These are phyloP conservation scores for Kuraishia piskuri DNA, from an alignment of 805 yeast species.

Conservation along the genomic window DNA sequence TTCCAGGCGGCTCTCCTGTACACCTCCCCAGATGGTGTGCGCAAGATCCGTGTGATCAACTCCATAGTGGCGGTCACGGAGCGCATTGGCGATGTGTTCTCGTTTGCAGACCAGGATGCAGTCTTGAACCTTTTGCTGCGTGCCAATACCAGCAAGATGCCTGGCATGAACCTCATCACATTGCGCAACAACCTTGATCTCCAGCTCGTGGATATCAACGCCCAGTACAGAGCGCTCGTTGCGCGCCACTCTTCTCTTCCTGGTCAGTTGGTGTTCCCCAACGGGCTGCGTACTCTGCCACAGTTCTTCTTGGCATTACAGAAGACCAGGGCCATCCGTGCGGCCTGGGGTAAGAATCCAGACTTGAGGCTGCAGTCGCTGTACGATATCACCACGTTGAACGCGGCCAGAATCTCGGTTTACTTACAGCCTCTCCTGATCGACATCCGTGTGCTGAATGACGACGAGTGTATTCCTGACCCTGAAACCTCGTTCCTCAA, in stretches of 20 bases:
- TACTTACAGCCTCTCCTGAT: conserved; percentile 76
- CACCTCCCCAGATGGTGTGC: conserved; percentile 65
- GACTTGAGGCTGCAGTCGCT: conserved; percentile 58
- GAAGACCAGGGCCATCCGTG: conserved; percentile 57
- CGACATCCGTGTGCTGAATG: conserved; percentile 58
- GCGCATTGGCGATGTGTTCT: conserved; percentile 62
- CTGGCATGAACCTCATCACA: conserved; percentile 26
- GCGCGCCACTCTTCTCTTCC: conserved; percentile 35
- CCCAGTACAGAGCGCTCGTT: conserved; percentile 45
- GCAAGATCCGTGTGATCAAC: conserved; percentile 85
- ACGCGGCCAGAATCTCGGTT: conserved; percentile 47
- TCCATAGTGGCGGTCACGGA: conserved; percentile 75
- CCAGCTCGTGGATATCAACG: conserved; percentile 46
- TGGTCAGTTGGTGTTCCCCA: conserved; percentile 73
- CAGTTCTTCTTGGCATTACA: conserved; percentile 59
- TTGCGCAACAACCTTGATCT: conserved; percentile 20
- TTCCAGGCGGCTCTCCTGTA: conserved; percentile 87
- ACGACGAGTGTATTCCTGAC: conserved; percentile 45
- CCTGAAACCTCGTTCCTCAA: conserved; percentile 31
- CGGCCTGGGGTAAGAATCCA: conserved; percentile 36
- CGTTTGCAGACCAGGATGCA: conserved; percentile 73
- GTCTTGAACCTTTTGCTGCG: conserved; percentile 44
- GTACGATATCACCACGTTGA: conserved; percentile 40
- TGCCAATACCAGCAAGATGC: conserved; percentile 32
- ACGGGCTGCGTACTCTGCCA: conserved; percentile 64